phyloP scores from a whole-genome alignment of 78 protist genomes.

The Trichosphaerium sp. region DNA sequence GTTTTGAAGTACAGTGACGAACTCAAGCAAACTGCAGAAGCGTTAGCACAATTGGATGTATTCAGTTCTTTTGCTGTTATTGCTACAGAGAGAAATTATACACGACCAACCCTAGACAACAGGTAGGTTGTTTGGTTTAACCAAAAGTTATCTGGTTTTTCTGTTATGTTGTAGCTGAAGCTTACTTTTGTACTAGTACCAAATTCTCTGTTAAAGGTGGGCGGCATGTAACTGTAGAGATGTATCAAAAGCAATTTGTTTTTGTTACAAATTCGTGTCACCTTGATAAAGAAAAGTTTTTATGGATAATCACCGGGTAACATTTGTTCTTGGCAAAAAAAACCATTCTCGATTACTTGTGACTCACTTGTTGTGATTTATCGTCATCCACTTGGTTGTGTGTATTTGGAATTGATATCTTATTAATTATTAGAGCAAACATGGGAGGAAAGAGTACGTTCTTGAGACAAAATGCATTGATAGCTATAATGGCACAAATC shows the following conservation, averaged over 20 bases:
- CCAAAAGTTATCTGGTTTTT: too few relatives aligned
- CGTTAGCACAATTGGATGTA: slow-evolving; percentile 11
- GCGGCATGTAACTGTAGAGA: slow-evolving; percentile 41
- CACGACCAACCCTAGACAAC: slow-evolving; percentile 8
- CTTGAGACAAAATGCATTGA: slow-evolving; percentile 49
- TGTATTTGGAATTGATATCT: neutral
- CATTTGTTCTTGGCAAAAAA: too few relatives aligned
- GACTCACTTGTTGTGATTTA: too few relatives aligned
- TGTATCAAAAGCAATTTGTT: neutral
- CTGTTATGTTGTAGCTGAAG: neutral
- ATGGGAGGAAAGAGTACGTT: slow-evolving; percentile 80
- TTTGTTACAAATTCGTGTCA: slow-evolving; percentile 22
- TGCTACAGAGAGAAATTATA: slow-evolving; percentile 12
- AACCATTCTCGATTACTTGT: too few relatives aligned
- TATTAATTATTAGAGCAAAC: slow-evolving; percentile 66
- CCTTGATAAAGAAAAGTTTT: neutral
- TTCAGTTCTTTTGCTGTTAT: slow-evolving; percentile 11
- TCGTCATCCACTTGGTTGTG: too few relatives aligned
- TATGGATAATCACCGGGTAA: too few relatives aligned
- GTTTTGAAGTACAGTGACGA: neutral
- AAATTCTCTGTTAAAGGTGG: slow-evolving; percentile 12
- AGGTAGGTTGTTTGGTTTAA: neutral
- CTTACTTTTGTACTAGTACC: neutral
- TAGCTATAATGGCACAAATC: slow-evolving; percentile 43
- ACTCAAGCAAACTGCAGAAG: slow-evolving; percentile 4